phyloP scores from a whole-genome alignment of 1,284 basidiomycete genomes.

The Taiwanofungus camphoratus region DNA sequence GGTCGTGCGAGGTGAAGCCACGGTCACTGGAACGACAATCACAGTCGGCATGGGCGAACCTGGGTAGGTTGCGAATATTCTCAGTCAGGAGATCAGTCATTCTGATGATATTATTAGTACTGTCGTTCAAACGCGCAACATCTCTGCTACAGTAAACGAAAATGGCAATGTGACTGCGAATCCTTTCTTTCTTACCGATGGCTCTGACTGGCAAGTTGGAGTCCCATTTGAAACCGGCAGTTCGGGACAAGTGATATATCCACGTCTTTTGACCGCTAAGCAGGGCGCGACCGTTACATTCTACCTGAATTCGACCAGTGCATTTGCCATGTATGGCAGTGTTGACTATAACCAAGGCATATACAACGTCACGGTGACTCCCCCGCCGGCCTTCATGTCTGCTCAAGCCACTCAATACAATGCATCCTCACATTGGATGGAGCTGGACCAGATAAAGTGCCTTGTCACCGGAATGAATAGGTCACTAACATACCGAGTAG shows the following conservation, averaged over 20 bases:
- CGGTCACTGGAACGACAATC: background rate
- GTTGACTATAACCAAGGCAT: background rate
- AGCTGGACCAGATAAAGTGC: conserved; percentile 1
- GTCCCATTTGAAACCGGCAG: background rate
- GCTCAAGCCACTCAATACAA: background rate
- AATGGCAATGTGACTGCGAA: background rate
- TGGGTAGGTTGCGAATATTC: background rate
- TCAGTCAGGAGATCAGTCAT: no score
- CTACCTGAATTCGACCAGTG: background rate
- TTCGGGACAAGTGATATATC: background rate
- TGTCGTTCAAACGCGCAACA: background rate
- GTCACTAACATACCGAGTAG: background rate
- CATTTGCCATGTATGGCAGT: background rate
- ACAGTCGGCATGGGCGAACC: conserved; percentile 2
- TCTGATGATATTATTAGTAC: background rate
- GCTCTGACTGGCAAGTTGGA: background rate
- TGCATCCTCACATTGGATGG: background rate
- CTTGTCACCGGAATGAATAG: conserved; percentile 2
- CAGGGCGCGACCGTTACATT: background rate
- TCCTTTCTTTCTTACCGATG: background rate
- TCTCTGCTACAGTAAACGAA: background rate
- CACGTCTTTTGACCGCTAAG: background rate
- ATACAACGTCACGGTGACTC: conserved; percentile 1
- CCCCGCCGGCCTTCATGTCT: background rate
- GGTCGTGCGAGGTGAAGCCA: background rate